These are phyloP conservation scores for Trichoderma sp. DNA, from an alignment of 2,329 filamentous ascomycete species.

Conservation along the genomic window DNA sequence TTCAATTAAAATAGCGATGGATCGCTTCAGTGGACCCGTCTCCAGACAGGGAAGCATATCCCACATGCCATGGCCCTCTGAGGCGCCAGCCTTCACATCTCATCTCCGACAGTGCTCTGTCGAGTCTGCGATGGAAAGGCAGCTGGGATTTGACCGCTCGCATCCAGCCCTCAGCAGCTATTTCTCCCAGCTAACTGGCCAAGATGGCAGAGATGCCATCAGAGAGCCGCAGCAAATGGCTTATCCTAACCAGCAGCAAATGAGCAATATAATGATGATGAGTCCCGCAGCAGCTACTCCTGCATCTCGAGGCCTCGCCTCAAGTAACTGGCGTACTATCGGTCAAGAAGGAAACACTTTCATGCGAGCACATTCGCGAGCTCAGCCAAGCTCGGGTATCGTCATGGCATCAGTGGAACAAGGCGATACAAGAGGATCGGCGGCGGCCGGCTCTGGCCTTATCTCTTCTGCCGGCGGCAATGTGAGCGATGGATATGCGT, in stretches of 20 bases:
- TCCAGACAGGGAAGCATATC: conserved; percentile 24
- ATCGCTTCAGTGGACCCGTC: conserved; percentile 13
- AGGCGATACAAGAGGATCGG: not conserved
- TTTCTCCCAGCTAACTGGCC: not conserved
- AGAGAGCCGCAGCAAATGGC: not conserved
- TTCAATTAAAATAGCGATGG: conserved; percentile 14
- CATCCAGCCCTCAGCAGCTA: not conserved
- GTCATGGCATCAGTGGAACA: not conserved
- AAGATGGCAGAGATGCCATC: not conserved
- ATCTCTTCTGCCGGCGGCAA: not conserved
- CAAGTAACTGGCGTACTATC: conserved; percentile 12
- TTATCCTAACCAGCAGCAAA: conserved; percentile 1
- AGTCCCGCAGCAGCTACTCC: not conserved
- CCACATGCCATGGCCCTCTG: conserved; percentile 14
- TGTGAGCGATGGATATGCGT: conserved; percentile 44
- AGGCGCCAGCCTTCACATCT: not conserved
- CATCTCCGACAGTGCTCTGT: conserved; percentile 24
- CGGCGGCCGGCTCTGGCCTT: not conserved
- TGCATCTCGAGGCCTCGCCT: conserved; percentile 4
- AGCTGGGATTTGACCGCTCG: not conserved
- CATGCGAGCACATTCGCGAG: not conserved
- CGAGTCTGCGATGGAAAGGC: conserved; percentile 17
- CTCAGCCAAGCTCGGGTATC: not conserved
- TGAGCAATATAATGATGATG: not conserved
- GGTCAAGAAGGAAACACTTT: not conserved